Base-by-base conservation (phyloP, 768 basidiomycete genomes). In the Rhizopogon salebrosus region DNA sequence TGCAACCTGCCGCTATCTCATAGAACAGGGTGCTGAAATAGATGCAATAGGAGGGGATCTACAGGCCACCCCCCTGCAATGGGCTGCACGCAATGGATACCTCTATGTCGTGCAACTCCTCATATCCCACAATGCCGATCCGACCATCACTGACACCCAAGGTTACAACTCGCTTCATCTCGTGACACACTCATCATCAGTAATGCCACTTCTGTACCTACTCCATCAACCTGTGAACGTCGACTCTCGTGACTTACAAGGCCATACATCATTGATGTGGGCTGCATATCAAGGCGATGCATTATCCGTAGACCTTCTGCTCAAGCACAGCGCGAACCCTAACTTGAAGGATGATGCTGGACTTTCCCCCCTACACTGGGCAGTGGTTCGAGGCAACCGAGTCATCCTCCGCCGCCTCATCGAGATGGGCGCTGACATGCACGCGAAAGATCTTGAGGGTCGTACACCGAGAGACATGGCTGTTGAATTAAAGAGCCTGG, bases 231-330 rank as follows among this genome's bases (percentile, higher is more conserved):
- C 95, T 3, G 81, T 99, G 57, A 86, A 84, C 39, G 87, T 98
- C 54, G 97, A 99, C 65, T 87, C 87, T 42, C 80, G 85, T 37
- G 97, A 99, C 67, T 76, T 85, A 1, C 89, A 92, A 62, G 97
- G 97, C 0, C 97, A 98, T 65, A 97, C 95, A 0, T 79, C 91
- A 0, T 77, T 98, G 46, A 97, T 98, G 92, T 99, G 97, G 97
- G 97, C 97, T 5, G 92, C 93, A 8, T 99, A 98, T 69, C 97
- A 99, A 67, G 97, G 97, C 41, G 97, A 99, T 64, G 94, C 93
- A 2, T 80, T 98, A 31, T 92, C 90, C 3, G 94, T 98, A 5
- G 94, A 98, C 57, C 69, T 98, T 41, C 71, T 99, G 38, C 77
- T 99, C 48, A 81, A 85, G 52, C 91, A 95, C 59, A 92, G 92